These are phyloP conservation scores for Tylopilus sp. DNA, from an alignment of 1,284 basidiomycete genomes.

Conservation along the genomic window DNA sequence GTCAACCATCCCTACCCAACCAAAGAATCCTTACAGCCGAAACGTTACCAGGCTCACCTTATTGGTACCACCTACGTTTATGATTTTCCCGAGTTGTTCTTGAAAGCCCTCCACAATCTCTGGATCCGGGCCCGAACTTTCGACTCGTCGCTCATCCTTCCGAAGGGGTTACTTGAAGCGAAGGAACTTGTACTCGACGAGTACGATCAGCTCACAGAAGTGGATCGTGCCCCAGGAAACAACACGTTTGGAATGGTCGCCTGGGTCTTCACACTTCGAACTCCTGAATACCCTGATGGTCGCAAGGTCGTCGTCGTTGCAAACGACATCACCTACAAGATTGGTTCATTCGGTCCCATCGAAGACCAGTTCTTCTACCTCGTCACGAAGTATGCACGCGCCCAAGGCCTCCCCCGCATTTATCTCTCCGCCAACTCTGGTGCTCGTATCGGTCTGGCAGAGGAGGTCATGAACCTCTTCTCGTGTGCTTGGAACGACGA, in stretches of 20 bases:
- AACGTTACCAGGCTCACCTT: constrained; percentile 98
- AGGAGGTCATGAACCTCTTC: constrained; percentile 87
- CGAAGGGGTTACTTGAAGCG: constrained; percentile 76
- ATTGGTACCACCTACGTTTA: constrained; percentile 98
- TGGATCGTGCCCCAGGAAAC: constrained; percentile 87
- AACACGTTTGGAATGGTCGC: constrained; percentile 98
- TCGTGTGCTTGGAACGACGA: constrained; percentile 87
- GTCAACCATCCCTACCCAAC: constrained; percentile 92
- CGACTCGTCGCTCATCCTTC: constrained; percentile 66
- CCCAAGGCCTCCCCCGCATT: constrained; percentile 85
- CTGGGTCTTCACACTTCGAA: constrained; percentile 91
- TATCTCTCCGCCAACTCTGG: constrained; percentile 99
- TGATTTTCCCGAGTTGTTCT: constrained; percentile 98
- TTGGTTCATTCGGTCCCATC: constrained; percentile 93
- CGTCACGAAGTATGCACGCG: constrained; percentile 89
- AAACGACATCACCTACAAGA: constrained; percentile 99
- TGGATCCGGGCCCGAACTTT: constrained; percentile 74
- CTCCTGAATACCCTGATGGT: constrained; percentile 90
- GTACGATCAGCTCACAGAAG: constrained; percentile 83
- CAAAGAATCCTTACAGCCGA: constrained; percentile 98
- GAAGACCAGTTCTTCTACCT: constrained; percentile 98
- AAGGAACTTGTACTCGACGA: constrained; percentile 94
- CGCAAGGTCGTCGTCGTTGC: constrained; percentile 88
- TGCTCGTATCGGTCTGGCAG: constrained; percentile 92
- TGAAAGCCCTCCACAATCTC: constrained; percentile 90